Conservation (phyloP, 805 yeast genomes). For the Cyberlindnera samutprakarnensis region DNA sequence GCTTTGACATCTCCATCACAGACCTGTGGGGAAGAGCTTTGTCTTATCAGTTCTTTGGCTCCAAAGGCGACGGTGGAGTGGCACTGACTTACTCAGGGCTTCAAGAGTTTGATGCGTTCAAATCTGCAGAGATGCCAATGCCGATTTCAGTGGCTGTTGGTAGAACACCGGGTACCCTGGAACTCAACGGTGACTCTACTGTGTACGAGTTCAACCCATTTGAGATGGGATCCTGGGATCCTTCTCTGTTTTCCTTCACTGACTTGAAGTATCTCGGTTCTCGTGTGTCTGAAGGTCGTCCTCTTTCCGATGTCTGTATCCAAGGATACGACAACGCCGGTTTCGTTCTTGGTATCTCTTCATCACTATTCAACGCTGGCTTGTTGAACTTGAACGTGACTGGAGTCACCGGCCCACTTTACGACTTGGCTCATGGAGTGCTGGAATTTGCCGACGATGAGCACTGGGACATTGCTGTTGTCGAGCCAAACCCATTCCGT, state of each 20-base stretch:
- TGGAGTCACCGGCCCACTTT: conserved; percentile 34
- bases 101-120: conserved; percentile 52
- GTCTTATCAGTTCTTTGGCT: conserved; percentile 25
- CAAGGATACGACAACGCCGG: conserved; percentile 79
- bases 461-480: conserved; percentile 63
- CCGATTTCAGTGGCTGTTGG: conserved; percentile 64
- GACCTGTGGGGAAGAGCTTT: conserved; percentile 82
- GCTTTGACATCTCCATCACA: conserved; percentile 58
- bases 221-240: conserved; percentile 87
- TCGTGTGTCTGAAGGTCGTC: conserved; percentile 23
- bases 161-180: conserved; percentile 53
- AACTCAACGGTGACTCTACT: conserved; percentile 59
- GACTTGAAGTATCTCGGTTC: conserved; percentile 69
- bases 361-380: conserved; percentile 69
- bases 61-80: conserved; percentile 34
- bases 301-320: conserved; percentile 43
- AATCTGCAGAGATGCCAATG: conserved; percentile 53
- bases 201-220: conserved; percentile 56
- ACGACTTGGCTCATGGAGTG: conserved; percentile 37
- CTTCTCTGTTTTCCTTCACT: conserved; percentile 55
- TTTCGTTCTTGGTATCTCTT: conserved; percentile 62
- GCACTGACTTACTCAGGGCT: conserved; percentile 50
- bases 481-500: conserved; percentile 65
- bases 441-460: conserved; percentile 39
- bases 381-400: conserved; percentile 60